phyloP scores from a whole-genome alignment of 2,329 filamentous ascomycete genomes.

The Dactylellina parvicollis region DNA sequence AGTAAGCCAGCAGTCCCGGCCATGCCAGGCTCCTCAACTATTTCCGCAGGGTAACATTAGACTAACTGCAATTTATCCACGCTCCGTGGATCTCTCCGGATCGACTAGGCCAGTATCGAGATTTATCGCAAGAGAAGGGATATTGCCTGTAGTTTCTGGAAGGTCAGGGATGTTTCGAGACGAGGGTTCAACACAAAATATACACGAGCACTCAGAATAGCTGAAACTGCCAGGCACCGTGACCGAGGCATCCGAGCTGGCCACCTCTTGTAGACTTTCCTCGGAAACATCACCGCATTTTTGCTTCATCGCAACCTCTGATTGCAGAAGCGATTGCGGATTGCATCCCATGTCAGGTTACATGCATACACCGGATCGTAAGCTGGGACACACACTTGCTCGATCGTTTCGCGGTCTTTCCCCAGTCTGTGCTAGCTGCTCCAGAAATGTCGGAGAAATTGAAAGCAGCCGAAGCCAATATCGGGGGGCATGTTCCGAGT shows the following conservation, averaged over 20 bases:
- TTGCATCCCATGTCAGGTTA: not conserved
- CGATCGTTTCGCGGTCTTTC: conserved; percentile 23
- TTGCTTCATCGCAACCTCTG: not conserved
- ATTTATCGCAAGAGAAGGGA: conserved; percentile 12
- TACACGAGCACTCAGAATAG: conserved; percentile 29
- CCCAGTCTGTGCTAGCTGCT: conserved; percentile 33
- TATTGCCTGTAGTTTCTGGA: not conserved
- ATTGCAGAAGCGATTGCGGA: not conserved
- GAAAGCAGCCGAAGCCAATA: conserved; percentile 6
- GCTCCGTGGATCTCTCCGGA: conserved; percentile 21
- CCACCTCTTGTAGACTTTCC: not conserved
- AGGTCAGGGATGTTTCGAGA: conserved; percentile 37
- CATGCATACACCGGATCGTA: conserved; percentile 4
- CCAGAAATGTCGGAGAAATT: conserved; percentile 39
- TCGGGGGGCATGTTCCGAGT: conserved; percentile 9
- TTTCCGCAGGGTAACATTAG: conserved; percentile 35
- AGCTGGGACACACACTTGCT: too few species aligned
- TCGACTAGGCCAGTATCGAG: conserved; percentile 21
- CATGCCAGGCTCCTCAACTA: not conserved
- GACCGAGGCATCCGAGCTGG: not conserved
- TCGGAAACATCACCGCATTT: conserved; percentile 12
- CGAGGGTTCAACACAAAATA: conserved; percentile 18
- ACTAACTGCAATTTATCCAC: conserved; percentile 29
- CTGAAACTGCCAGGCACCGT: conserved; percentile 37
- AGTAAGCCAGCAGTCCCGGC: not conserved